Base-by-base conservation (phyloP, 768 basidiomycete species). In the Phaeotremella fagi region DNA sequence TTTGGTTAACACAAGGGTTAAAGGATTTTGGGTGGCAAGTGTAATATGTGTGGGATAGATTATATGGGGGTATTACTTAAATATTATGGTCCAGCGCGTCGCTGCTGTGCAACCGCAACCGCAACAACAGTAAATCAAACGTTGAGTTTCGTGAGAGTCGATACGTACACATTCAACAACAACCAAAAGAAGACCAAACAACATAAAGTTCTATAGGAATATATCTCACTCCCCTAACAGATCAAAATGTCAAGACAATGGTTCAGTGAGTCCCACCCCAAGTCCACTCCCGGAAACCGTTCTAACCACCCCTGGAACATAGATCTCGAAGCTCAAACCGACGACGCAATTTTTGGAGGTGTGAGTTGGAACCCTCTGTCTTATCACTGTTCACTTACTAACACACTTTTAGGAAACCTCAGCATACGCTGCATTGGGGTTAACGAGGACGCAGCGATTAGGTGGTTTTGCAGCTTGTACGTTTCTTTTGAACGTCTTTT, bases 381-480 rank as follows among this genome's bases (percentile, higher is more conserved):
- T 20, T 12, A 14, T 18, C 20, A 7, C 11, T 16, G 31, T 20
- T 9, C 12, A 23, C 26, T 28, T 6, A 22, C 12, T 20, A 22
- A 41, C 38, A 9, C 38, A 3, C 7, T 11, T 45, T 41, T 50
- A 92, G 76, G 86, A 88, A 24, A 87, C 90, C 65, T 86, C 89
- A 12, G 89, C 90, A 5, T 94, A 89, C 80, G 81, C 80, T 53
- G 83, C 83, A 54, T 79, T 95, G 11, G 83, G 84, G 2, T 78
- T 94, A 49, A 86, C 89, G 31, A 80, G 84, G 60, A 88, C 81
- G 16, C 85, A 89, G 62, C 76, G 90, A 45, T 75, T 95, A 56
- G 91, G 90, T 75, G 90, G 91, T 11, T 94, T 95, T 68, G 74
- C 80, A 48, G 86, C 80, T 45, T 92, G 90, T 90, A 85, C 70